Percentiles rank a stretch among this genome's conserved stretches.
These are phyloP conservation scores for Scleromitrula shiraiana DNA, from an alignment of 2,329 filamentous ascomycete species.

Conservation along the genomic window DNA sequence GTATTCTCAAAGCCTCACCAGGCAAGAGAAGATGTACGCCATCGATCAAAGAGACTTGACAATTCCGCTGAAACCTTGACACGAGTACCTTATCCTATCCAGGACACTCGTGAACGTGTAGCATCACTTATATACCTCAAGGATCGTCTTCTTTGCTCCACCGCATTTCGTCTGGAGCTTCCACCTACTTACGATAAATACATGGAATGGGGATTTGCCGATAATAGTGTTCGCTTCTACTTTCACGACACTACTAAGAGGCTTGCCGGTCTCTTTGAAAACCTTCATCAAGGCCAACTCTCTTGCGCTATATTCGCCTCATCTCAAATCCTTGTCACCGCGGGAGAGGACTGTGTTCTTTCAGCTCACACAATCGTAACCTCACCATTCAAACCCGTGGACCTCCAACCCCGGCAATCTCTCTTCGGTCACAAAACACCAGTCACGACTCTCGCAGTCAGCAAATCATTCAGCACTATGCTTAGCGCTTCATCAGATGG, in stretches of 20 bases:
- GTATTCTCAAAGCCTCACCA: constrained; percentile 80
- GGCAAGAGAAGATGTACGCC: constrained; percentile 59
- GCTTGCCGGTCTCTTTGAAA: constrained; percentile 82
- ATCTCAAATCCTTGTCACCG: constrained; percentile 83
- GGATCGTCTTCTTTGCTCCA: constrained; percentile 75
- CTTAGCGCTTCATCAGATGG: constrained; percentile 78
- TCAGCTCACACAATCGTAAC: constrained; percentile 71
- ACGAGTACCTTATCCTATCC: constrained; percentile 68
- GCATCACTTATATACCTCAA: constrained; percentile 70
- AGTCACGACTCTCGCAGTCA: constrained; percentile 74
- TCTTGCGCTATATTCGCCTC: constrained; percentile 80
- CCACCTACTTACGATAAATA: constrained; percentile 83
- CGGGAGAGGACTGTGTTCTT: constrained; percentile 85
- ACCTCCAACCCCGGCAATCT: constrained; percentile 69
- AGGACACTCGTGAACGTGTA: constrained; percentile 67
- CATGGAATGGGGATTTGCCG: constrained; percentile 92
- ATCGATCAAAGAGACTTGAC: constrained; percentile 65
- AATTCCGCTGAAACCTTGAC: constrained; percentile 68
- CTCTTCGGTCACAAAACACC: constrained; percentile 86
- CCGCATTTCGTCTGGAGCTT: constrained; percentile 78
- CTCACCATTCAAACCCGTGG: constrained; percentile 58
- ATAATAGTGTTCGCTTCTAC: constrained; percentile 89
- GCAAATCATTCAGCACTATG: constrained; percentile 80
- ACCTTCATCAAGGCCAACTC: constrained; percentile 85
- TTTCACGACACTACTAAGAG: constrained; percentile 75